Conservation (phyloP, 371 early-diverging fungal species). For the Mortierella sp. region DNA sequence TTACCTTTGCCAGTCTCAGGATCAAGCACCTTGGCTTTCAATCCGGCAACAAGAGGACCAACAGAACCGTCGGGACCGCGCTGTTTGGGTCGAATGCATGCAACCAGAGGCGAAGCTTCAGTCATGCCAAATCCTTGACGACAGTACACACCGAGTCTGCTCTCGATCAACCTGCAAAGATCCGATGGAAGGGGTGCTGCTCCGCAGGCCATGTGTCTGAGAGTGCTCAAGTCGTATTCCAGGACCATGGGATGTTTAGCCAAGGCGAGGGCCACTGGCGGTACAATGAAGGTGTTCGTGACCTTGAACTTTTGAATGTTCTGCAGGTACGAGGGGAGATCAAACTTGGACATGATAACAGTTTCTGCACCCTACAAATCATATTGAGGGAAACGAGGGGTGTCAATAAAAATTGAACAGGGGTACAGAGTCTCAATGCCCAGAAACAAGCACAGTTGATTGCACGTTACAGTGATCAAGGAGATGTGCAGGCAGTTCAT, state of each 20-base stretch:
- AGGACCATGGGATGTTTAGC: slow-evolving; percentile 74
- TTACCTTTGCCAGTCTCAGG: slow-evolving; percentile 59
- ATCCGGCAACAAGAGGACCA: slow-evolving; percentile 75
- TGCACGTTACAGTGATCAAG: slow-evolving; percentile 30
- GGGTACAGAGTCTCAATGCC: background rate
- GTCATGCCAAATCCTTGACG: slow-evolving; percentile 83
- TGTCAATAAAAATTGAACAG: background rate
- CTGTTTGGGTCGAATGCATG: slow-evolving; percentile 42
- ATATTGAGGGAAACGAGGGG: background rate
- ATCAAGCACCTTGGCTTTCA: slow-evolving; percentile 77
- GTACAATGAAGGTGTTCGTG: slow-evolving; percentile 77
- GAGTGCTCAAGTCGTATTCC: slow-evolving; percentile 72
- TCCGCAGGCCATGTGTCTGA: slow-evolving; percentile 73
- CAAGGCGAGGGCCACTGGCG: slow-evolving; percentile 78
- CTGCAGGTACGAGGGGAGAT: slow-evolving; percentile 62
- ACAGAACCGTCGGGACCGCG: slow-evolving; percentile 66
- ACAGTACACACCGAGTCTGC: slow-evolving; percentile 64
- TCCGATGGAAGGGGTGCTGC: slow-evolving; percentile 86
- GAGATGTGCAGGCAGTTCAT: slow-evolving; percentile 55
- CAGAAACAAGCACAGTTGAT: too few species aligned
- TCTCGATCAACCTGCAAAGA: slow-evolving; percentile 61
- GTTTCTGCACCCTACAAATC: slow-evolving; percentile 37
- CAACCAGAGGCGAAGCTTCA: slow-evolving; percentile 64
- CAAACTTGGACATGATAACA: slow-evolving; percentile 72
- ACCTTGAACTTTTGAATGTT: slow-evolving; percentile 75